These are phyloP conservation scores for Herpomyces periplanetae DNA, from an alignment of 2,329 filamentous ascomycete genomes.

Conservation along the genomic window DNA sequence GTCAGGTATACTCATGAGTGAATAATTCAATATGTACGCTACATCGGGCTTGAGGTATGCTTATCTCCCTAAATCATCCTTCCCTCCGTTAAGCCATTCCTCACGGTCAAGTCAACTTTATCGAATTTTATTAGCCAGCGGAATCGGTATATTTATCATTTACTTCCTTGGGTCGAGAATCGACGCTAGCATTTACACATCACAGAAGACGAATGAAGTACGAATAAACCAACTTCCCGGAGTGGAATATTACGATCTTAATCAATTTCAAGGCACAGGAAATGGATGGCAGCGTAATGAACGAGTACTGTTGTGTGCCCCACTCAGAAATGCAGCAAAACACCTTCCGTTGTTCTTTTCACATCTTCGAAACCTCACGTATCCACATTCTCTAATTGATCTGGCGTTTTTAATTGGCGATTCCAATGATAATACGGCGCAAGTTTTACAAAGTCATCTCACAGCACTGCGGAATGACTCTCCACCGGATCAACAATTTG, in stretches of 20 bases:
- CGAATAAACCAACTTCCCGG: conserved; percentile 72
- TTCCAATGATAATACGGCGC: conserved; percentile 61
- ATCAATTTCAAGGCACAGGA: conserved; percentile 57
- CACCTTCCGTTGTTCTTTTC: conserved; percentile 94
- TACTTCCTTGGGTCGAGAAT: no score
- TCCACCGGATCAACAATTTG: conserved; percentile 44
- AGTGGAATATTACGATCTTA: conserved; percentile 81
- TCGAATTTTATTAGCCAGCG: no score
- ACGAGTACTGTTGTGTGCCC: conserved; percentile 70
- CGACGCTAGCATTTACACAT: no score
- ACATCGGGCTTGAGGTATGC: no score
- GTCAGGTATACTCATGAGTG: no score
- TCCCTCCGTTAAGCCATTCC: no score
- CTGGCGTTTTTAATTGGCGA: conserved; percentile 87
- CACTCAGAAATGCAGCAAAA: conserved; percentile 56
- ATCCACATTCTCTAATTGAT: conserved; percentile 82
- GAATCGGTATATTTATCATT: no score
- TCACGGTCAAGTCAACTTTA: no score
- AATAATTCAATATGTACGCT: no score
- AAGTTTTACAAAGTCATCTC: conserved; percentile 30
- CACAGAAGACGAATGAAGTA: no score
- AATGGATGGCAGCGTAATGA: conserved; percentile 88
- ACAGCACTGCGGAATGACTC: conserved; percentile 38
- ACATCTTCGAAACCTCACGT: conserved; percentile 84
- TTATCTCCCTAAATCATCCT: no score